A percentile compares a stretch with the other conserved stretches of the same genome.
phyloP scores from a whole-genome alignment of 2,329 filamentous ascomycete genomes.

The Hypoxylon sp. region DNA sequence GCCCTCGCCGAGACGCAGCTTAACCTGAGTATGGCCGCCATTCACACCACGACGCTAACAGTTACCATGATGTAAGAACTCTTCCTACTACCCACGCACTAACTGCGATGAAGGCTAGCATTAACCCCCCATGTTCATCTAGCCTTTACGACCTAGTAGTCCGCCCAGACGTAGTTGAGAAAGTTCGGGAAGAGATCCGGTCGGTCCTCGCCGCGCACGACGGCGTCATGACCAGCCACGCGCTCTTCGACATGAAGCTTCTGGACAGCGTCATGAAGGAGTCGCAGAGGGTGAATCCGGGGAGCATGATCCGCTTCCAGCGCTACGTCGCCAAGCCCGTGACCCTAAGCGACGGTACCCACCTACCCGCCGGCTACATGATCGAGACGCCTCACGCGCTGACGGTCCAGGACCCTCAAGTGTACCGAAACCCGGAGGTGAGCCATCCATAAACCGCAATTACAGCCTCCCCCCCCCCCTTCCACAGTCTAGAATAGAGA shows the following conservation, averaged over 20 bases:
- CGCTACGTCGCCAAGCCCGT: constrained; percentile 62
- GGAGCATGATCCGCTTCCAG: constrained; percentile 57
- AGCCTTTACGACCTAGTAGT: constrained; percentile 66
- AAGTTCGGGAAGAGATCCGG: constrained; percentile 66
- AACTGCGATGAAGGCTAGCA: background rate
- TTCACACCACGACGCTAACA: constrained; percentile 64
- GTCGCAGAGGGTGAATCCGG: constrained; percentile 52
- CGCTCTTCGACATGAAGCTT: constrained; percentile 58
- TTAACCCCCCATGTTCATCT: background rate
- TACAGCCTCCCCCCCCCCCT: no score
- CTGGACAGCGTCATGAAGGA: constrained; percentile 58
- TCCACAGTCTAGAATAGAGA: background rate
- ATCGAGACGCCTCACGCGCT: constrained; percentile 58
- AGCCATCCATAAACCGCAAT: constrained; percentile 1
- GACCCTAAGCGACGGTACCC: constrained; percentile 48
- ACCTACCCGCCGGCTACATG: constrained; percentile 58
- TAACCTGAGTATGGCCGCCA: constrained; percentile 62
- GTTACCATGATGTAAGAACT: constrained; percentile 58
- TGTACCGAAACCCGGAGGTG: constrained; percentile 55
- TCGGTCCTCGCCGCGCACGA: constrained; percentile 54
- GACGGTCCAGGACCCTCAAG: constrained; percentile 53
- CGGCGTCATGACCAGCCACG: constrained; percentile 52
- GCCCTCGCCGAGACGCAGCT: constrained; percentile 60
- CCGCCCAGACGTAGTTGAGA: constrained; percentile 62
- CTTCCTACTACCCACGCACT: background rate